These are phyloP conservation scores for Citrus glauca DNA, from an alignment of 345 rosid species.

Conservation along the genomic window DNA sequence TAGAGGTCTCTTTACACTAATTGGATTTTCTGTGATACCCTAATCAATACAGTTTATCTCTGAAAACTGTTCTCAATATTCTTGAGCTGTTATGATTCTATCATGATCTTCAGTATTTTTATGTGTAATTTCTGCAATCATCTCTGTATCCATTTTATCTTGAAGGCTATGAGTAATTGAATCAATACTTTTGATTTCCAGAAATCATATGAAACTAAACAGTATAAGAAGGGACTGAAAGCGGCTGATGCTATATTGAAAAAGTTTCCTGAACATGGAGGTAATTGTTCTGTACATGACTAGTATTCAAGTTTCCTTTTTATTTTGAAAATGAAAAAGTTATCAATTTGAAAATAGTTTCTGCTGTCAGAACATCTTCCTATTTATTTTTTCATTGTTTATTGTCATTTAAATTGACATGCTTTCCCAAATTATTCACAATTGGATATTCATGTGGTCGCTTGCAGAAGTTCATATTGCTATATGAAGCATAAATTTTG, in stretches of 20 bases:
- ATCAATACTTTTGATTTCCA: slow-evolving; percentile 24
- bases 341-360: neutral
- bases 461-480: neutral
- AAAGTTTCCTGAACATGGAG: slow-evolving; percentile 99
- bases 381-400: neutral
- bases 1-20: neutral
- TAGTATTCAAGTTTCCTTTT: neutral
- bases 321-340: neutral
- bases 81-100: neutral
- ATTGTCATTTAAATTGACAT: neutral
- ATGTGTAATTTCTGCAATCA: neutral
- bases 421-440: neutral
- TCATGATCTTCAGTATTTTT: neutral
- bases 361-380: neutral
- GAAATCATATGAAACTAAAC: slow-evolving; percentile 99
- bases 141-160: neutral
- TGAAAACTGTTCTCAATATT: neutral
- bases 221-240: slow-evolving; percentile 96
- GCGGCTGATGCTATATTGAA: slow-evolving; percentile 97
- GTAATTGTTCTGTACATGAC: slow-evolving; percentile 33
- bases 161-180: slow-evolving; percentile 2
- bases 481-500: neutral
- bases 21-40: neutral
- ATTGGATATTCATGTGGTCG: neutral
- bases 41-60: neutral